Conservation (phyloP, 768 basidiomycete genomes). For the Holtermannia corniformis region DNA sequence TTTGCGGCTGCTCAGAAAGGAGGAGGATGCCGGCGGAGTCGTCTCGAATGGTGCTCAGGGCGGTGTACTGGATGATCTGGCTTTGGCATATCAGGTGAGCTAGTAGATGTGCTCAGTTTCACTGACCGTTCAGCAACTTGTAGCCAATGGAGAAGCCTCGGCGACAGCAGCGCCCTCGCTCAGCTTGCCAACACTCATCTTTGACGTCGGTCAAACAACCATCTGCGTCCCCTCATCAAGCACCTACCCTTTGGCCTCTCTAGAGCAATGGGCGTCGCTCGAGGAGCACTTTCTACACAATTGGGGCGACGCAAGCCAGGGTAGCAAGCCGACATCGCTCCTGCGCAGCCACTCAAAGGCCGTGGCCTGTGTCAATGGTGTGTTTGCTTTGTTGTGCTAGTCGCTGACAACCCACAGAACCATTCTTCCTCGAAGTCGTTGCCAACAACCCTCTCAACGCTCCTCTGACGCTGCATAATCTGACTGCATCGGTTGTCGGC, state of each 20-base stretch:
- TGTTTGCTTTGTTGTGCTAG: background rate
- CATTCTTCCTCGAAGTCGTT: slow-evolving; percentile 36
- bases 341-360: slow-evolving; percentile 10
- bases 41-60: slow-evolving; percentile 45
- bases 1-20: slow-evolving; percentile 53
- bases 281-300: slow-evolving; percentile 58
- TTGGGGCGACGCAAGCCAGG: slow-evolving; percentile 24
- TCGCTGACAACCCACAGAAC: slow-evolving; percentile 19
- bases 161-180: slow-evolving; percentile 45
- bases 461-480: slow-evolving; percentile 29
- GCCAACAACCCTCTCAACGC: slow-evolving; percentile 41
- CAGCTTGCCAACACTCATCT: slow-evolving; percentile 59
- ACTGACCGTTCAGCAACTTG: slow-evolving; percentile 54
- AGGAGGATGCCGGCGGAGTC: slow-evolving; percentile 33
- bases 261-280: slow-evolving; percentile 52
- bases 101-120: background rate
- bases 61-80: slow-evolving; percentile 76
- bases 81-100: slow-evolving; percentile 68
- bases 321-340: slow-evolving; percentile 27
- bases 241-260: slow-evolving; percentile 42
- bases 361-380: slow-evolving; percentile 23
- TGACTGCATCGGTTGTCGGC: slow-evolving; percentile 30
- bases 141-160: slow-evolving; percentile 50
- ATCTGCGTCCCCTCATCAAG: slow-evolving; percentile 50
- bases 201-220: slow-evolving; percentile 51